Base-by-base conservation (phyloP, 2,329 filamentous ascomycete genomes). In the Aspergillus ochraceoroseus region DNA sequence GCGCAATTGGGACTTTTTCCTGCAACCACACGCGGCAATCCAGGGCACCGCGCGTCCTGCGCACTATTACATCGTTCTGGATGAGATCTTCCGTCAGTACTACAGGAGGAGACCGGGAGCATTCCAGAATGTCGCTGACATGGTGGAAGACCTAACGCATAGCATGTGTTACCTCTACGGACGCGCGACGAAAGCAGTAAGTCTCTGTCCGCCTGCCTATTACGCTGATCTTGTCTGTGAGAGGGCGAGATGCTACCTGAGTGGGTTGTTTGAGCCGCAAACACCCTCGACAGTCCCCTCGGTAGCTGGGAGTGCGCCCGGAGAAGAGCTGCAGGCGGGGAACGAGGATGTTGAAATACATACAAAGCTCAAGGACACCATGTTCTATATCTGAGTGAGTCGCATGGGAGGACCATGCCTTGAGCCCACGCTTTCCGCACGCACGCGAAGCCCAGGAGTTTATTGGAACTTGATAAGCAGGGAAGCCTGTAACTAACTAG, bases 151-250 rank as follows among this genome's bases (percentile, higher is more conserved):
- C 48, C 68, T 85, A 41, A 94, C 86, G 0, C 83, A 88, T 57
- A 79, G 85, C 37, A 71, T 94, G 57, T 92, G 86, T 63, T 90
- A 94, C 60, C 69, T 87, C 0, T 95, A 84, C 56, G 86, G 85
- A 7, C 79, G 89, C 3, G 87, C 88, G 0, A 92, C 87, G n/a
- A 89, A 87, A 62, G 83, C 87, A 0, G 87, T 95, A 32, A 87
- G 83, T 55, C 79, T 94, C 51, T 92, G 85, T 53, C 87, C 89
- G 0, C 86, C 88, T 0, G 88, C 87, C 0, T 94, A 95, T 69
- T 95, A 94, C 56, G 88, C 89, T 0, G 88, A 95, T 60, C 71
- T 94, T 17, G 77, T 90, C 2, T 92, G 86, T 58, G 85, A 87
- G 48, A 75, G 88, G 2, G 83, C 84, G 0, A 72, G 88, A 1